A percentile compares a stretch with the other conserved stretches of the same genome.
Evolutionary conservation across 768 basidiomycete genomes (phyloP).

Genomic region (Holtermanniella nyarrowii): DNA sequence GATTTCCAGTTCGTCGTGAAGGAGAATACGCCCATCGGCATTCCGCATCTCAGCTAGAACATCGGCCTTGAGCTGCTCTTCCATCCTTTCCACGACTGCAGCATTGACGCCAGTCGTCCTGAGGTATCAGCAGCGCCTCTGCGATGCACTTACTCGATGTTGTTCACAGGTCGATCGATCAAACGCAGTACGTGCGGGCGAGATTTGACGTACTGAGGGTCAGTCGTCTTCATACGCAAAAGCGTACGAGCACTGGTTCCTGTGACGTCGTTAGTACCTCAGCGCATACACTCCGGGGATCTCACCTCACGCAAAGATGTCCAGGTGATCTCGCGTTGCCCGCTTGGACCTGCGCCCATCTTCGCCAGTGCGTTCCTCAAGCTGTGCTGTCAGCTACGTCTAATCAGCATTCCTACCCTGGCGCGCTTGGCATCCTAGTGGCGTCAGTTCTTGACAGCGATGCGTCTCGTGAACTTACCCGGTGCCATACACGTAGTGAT

Average conservation of each 20-base stretch:
- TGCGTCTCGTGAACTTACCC: slow-evolving; percentile 34
- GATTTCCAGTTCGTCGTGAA: slow-evolving; percentile 94
- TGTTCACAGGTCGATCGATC: slow-evolving; percentile 76
- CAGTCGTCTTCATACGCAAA: not conserved
- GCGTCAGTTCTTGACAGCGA: too few species aligned
- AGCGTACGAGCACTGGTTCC: slow-evolving; percentile 69
- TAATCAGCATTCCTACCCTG: slow-evolving; percentile 51
- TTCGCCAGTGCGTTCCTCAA: slow-evolving; percentile 65
- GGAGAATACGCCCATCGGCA: slow-evolving; percentile 62
- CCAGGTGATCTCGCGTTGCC: slow-evolving; percentile 70
- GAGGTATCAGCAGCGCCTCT: slow-evolving; percentile 1
- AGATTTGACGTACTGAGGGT: slow-evolving; percentile 26
- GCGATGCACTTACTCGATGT: slow-evolving; percentile 64
- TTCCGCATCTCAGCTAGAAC: slow-evolving; percentile 68
- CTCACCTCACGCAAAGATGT: slow-evolving; percentile 83
- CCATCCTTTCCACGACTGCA: slow-evolving; percentile 81
- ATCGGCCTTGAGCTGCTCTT: slow-evolving; percentile 74
- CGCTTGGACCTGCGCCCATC: slow-evolving; percentile 71
- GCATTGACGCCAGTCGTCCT: slow-evolving; percentile 93
- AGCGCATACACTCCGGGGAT: slow-evolving; percentile 8
- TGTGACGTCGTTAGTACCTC: slow-evolving; percentile 28
- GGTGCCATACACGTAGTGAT: slow-evolving; percentile 43
- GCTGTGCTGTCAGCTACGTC: slow-evolving; percentile 41
- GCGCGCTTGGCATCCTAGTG: slow-evolving; percentile 84
- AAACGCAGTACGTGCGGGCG: slow-evolving; percentile 83